Evolutionary conservation across 2,329 filamentous ascomycete species (phyloP), one percentile per base, ranked within the genome.

Genomic region (Clonostachys sp.): DNA sequence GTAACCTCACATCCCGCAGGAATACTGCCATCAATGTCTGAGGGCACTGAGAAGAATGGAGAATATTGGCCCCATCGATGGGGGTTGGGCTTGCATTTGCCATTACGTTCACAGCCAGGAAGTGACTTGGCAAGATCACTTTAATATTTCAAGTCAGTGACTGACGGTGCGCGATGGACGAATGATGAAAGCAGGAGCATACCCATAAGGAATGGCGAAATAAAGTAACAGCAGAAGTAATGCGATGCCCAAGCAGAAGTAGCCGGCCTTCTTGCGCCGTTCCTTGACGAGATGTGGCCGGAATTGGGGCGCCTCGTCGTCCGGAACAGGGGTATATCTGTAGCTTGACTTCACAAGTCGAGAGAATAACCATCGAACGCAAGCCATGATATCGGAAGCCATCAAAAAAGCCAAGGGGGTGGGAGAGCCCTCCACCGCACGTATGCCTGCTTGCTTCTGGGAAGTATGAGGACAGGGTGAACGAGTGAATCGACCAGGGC

Each of bases 11-110:
- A 96, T n/a, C 72, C 74, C 1, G 71, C 55, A 0, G 90, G 91
- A 1, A 86, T 69, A 8, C 72, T 71, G 7, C 74, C 56, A 14
- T 81, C 71, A 45, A 89, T 80, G 4, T 80, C 72, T 2, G 86
- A 90, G 7, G 83, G 77, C 0, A 91, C 84, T 1, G 84, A 78
- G 66, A 88, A 96, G 68, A 83, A 95, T 3, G 91, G 89, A 16
- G 89, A 87, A 64, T 96, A 96, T 63, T 92, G 90, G 48, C 91
- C 91, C 89, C 90, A 95, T 47, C 74, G 77, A 54, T 83, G 86
- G 2, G 83, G 81, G 41, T 85, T 75, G 34, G 77, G 62, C 5
- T 77, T 65, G 64, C 87, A 91, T 45, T 50, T 58, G 13, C 55
- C 63, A 14, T 56, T 52, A 6, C 45, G 46, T 44, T 64, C 55